Evolutionary conservation across 176 grass and related monocot species (phyloP), one percentile per base, ranked within the genome.

Genomic region (Oryza longistaminata): DNA sequence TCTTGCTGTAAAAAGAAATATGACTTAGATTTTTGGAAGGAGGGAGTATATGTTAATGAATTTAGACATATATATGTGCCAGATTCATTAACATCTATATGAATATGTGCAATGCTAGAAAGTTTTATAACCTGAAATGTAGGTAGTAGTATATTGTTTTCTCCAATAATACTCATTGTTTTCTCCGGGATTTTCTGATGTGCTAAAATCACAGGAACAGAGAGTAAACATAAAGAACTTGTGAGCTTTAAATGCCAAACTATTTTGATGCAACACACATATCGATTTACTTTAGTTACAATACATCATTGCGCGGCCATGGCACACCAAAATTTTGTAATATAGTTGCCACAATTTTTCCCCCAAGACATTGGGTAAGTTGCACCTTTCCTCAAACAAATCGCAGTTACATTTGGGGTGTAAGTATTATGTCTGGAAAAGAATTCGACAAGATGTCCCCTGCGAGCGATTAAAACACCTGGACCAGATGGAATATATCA

Each of bases 401-500:
- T 46, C 66, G 9, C 5, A 3, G 33, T 68, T 60, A 75, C 62
- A 75, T 60, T 3, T 68, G 14, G 45, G 75, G 19, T 21, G 37
- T 17, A 71, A 37, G 52, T 15, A 60, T 3, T 24, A 12, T 6
- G 74, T 33, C 58, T 35, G 12, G 11, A 44, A 39, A 77, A 39
- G 68, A 44, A 78, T 22, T 44, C 17, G 17, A 48, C 24, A 6
- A 50, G 3, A 3, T 9, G 10, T 7, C 2, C 25, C 69, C 35
- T 44, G 16, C 5, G 0, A 66, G 35, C 24, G 22, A 31, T 53
- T 71, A 15, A 55, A 72, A 64, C 39, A 11, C 62, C 27, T 22
- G 52, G 33, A 26, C 34, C 68, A 16, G 26, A 35, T 16, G 22
- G 33, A 19, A 34, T 39, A 1, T n/a, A 73, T 91, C 84, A 90